phyloP scores from a whole-genome alignment of 495 filamentous ascomycete species.

The Trichoderma virens region DNA sequence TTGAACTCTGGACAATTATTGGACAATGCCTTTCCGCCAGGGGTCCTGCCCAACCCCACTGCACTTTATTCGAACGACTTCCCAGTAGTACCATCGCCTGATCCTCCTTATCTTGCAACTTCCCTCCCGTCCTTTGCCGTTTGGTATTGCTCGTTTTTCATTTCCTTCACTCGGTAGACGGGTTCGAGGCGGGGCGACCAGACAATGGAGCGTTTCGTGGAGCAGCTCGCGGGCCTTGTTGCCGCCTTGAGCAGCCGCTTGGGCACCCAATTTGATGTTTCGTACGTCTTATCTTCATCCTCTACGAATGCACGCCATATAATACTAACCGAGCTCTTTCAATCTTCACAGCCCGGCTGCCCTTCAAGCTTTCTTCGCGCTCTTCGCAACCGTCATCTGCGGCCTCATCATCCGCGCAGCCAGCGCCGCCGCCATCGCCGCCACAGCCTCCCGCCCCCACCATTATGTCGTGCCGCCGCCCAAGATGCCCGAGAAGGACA shows the following conservation, averaged over 20 bases:
- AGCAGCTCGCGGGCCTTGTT: not conserved
- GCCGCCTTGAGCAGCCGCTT: not conserved
- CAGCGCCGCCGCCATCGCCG: constrained; percentile 15
- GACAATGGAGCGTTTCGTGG: constrained; percentile 6
- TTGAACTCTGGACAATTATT: not conserved
- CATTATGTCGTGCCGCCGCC: constrained; percentile 33
- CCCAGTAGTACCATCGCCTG: not conserved
- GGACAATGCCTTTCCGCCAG: not conserved
- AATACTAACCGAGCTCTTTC: not conserved
- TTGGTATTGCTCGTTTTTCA: no score
- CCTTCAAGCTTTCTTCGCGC: not conserved
- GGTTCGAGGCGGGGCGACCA: not conserved
- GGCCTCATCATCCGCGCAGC: constrained; percentile 20
- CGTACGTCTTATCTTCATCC: not conserved
- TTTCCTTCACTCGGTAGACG: not conserved
- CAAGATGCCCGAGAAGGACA: constrained; percentile 36
- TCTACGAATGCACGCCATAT: not conserved
- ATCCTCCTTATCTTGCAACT: not conserved
- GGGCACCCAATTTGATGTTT: not conserved
- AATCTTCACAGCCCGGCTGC: not conserved
- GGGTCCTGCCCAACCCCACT: not conserved
- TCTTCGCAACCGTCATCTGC: constrained; percentile 21
- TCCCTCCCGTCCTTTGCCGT: not conserved
- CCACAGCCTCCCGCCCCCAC: constrained; percentile 25
- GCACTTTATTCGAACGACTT: not conserved